Evolutionary conservation across 2,329 filamentous ascomycete genomes (phyloP).

Genomic region (Claviceps capensis): DNA sequence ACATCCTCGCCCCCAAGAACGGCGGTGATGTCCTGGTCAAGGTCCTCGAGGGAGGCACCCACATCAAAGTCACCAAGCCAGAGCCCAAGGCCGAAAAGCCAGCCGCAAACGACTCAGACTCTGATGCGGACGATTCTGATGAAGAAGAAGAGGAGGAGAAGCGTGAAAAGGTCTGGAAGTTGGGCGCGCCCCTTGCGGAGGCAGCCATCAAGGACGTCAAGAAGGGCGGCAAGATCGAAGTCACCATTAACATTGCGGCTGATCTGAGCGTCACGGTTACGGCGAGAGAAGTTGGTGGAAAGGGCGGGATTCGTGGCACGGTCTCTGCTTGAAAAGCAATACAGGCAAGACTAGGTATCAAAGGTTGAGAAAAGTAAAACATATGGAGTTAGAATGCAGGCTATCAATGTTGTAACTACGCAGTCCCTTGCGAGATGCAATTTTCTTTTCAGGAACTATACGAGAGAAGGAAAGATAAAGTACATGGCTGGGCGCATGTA

Average conservation of each 20-base stretch:
- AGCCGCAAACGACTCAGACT: slow-evolving; percentile 48
- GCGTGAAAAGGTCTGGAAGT: slow-evolving; percentile 86
- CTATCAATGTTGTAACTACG: no score
- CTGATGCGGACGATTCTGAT: slow-evolving; percentile 45
- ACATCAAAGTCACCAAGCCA: slow-evolving; percentile 88
- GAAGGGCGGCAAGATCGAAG: slow-evolving; percentile 83
- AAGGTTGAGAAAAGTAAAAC: background rate
- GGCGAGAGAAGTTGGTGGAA: slow-evolving; percentile 72
- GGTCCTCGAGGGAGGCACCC: slow-evolving; percentile 73
- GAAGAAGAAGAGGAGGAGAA: slow-evolving; percentile 74
- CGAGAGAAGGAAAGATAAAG: no score
- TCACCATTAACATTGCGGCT: slow-evolving; percentile 74
- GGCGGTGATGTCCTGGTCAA: slow-evolving; percentile 83
- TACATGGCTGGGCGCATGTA: no score
- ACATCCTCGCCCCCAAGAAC: slow-evolving; percentile 60
- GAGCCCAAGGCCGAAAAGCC: slow-evolving; percentile 64
- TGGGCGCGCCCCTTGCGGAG: slow-evolving; percentile 71
- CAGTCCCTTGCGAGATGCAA: no score
- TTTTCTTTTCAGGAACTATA: no score
- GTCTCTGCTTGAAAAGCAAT: slow-evolving; percentile 16
- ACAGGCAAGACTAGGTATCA: background rate
- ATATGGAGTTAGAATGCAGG: background rate
- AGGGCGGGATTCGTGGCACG: slow-evolving; percentile 65
- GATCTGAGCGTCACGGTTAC: slow-evolving; percentile 72
- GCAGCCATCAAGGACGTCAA: slow-evolving; percentile 71